Conservation (phyloP, 768 basidiomycete species). For the Heimioporus sp. region DNA sequence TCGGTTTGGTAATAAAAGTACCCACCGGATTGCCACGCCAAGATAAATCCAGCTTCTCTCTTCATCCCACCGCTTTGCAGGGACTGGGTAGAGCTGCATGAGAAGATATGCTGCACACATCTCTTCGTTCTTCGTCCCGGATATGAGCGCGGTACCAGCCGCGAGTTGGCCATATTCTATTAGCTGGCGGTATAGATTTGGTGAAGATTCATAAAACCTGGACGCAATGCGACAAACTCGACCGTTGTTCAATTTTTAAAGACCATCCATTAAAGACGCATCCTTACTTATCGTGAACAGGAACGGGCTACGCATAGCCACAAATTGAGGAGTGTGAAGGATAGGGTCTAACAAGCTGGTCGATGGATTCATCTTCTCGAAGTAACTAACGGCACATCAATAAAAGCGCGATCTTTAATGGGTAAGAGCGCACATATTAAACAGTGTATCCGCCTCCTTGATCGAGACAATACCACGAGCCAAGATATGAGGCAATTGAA, state of each 20-base stretch:
- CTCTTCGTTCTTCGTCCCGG: constrained; percentile 80
- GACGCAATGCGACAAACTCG: constrained; percentile 87
- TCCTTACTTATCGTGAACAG: constrained; percentile 86
- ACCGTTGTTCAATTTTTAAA: constrained; percentile 6
- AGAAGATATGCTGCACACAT: constrained; percentile 82
- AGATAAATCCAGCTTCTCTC: constrained; percentile 89
- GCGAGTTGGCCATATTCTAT: constrained; percentile 78
- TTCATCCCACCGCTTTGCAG: constrained; percentile 81
- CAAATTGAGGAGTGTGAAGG: constrained; percentile 80
- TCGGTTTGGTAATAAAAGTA: constrained; percentile 3
- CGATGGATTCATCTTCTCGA: constrained; percentile 76
- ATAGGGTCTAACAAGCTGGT: constrained; percentile 77
- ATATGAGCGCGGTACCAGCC: constrained; percentile 73
- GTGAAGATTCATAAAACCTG: constrained; percentile 70
- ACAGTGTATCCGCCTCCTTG: constrained; percentile 67
- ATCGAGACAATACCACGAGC: constrained; percentile 60
- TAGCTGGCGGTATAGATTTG: constrained; percentile 63
- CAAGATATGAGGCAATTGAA: constrained; percentile 64
- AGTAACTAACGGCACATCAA: constrained; percentile 48
- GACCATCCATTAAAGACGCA: not conserved
- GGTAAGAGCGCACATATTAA: constrained; percentile 54
- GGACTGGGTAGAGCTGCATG: constrained; percentile 73
- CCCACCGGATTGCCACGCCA: constrained; percentile 82
- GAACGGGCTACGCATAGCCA: constrained; percentile 84
- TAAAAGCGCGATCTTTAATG: not conserved